A percentile compares a stretch with the other conserved stretches of the same genome.
Conservation (phyloP, 805 yeast species). For the Ogataea saltuana region DNA sequence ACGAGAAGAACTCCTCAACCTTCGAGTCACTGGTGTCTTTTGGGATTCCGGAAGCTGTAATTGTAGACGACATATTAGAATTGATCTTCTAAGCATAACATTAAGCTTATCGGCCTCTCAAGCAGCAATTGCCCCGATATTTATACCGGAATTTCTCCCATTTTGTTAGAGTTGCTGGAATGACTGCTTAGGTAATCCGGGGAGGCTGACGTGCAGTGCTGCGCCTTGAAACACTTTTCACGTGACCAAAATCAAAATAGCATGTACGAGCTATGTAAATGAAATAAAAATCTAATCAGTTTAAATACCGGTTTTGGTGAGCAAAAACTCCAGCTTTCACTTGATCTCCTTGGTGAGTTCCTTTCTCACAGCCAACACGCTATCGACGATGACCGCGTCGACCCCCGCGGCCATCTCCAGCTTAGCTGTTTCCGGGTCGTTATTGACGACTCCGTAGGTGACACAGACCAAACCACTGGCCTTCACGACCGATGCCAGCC, state of each 20-base stretch:
- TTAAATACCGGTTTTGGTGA: not conserved
- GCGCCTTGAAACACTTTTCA: constrained; percentile 1
- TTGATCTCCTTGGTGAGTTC: constrained; percentile 50
- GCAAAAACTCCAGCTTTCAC: not conserved
- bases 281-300: constrained; percentile 1
- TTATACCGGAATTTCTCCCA: constrained; percentile 4
- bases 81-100: not conserved
- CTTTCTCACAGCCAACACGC: constrained; percentile 88
- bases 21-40: constrained; percentile 48
- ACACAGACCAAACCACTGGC: constrained; percentile 90
- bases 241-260: not conserved
- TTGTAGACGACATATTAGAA: constrained; percentile 35
- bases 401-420: constrained; percentile 92
- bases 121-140: not conserved
- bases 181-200: constrained; percentile 5
- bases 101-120: not conserved
- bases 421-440: constrained; percentile 79
- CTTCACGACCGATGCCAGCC: constrained; percentile 88
- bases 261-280: not conserved
- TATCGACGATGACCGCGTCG: constrained; percentile 97
- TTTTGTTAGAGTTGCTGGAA: constrained; percentile 2
- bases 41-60: constrained; percentile 61
- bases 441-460: constrained; percentile 84
- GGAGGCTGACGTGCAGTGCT: not conserved
- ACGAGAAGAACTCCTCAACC: constrained; percentile 66